Conservation (phyloP, 352 stramenopile genomes). For the Phytopythium cucurbitacearum region DNA sequence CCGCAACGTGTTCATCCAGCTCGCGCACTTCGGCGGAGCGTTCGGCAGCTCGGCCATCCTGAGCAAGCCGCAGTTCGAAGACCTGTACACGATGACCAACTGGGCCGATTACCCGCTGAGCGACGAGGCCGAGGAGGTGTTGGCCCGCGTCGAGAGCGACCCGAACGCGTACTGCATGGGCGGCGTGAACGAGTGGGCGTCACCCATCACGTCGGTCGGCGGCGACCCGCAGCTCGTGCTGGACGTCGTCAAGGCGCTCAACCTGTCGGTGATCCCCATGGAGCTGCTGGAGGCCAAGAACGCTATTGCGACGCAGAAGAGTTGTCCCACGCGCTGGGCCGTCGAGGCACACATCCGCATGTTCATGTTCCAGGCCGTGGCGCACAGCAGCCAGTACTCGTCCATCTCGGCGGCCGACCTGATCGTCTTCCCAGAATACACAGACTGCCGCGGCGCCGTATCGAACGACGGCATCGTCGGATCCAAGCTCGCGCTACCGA, state of each 20-base stretch:
- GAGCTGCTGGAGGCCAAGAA: constrained; percentile 7
- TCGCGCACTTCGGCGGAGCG: constrained; percentile 2
- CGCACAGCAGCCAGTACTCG: constrained; percentile 22
- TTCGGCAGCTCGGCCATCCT: constrained; percentile 8
- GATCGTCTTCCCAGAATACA: constrained; percentile 23
- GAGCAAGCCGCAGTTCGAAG: constrained; percentile 16
- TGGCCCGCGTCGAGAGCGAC: constrained; percentile 8
- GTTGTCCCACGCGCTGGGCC: constrained; percentile 19
- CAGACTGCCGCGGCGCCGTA: constrained; percentile 16
- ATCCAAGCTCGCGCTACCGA: constrained; percentile 18
- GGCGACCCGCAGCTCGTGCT: constrained; percentile 8
- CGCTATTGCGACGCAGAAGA: background rate
- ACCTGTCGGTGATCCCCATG: constrained; percentile 9
- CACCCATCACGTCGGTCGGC: constrained; percentile 8
- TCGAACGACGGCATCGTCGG: constrained; percentile 9
- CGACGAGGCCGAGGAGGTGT: constrained; percentile 7
- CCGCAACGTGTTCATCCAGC: constrained; percentile 1
- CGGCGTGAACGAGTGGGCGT: constrained; percentile 13
- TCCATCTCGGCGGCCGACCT: constrained; percentile 23
- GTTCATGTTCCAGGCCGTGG: constrained; percentile 22
- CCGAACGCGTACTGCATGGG: constrained; percentile 10
- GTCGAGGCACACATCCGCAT: constrained; percentile 13
- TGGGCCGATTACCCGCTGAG: constrained; percentile 8
- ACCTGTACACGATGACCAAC: constrained; percentile 7
- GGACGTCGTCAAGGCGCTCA: constrained; percentile 2